These are phyloP conservation scores for Coemansia javaensis DNA, from an alignment of 192 early-diverging fungal genomes.

Conservation along the genomic window DNA sequence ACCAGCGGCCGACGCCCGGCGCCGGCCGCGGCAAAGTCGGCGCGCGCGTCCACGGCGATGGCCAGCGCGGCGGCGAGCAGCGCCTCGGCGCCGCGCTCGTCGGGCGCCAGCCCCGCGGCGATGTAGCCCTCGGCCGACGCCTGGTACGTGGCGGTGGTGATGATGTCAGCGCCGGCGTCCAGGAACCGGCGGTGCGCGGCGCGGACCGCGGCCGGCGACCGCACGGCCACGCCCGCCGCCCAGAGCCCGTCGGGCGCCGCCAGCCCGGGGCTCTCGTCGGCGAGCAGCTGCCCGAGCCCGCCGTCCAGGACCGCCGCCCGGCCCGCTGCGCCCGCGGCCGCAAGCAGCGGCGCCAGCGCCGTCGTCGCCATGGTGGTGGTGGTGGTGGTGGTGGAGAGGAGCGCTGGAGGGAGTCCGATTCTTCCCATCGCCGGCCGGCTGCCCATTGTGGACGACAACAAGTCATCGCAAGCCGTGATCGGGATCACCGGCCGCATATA, in stretches of 20 bases:
- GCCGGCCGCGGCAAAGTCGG: conserved; percentile 15
- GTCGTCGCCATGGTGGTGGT: not conserved
- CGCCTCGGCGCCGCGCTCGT: conserved; percentile 13
- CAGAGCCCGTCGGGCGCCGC: conserved; percentile 17
- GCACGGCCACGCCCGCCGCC: conserved; percentile 16
- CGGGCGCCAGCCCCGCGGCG: conserved; percentile 26
- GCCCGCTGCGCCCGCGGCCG: not conserved
- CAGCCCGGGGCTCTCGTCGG: conserved; percentile 13
- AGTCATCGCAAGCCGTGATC: too few species aligned
- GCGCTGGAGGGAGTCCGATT: too few species aligned
- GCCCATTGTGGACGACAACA: too few species aligned
- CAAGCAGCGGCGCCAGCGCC: not conserved
- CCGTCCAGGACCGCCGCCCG: conserved; percentile 20
- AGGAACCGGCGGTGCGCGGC: conserved; percentile 47
- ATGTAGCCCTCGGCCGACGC: conserved; percentile 45
- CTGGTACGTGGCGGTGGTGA: conserved; percentile 56
- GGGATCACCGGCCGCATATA: too few species aligned
- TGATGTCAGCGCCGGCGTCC: conserved; percentile 54
- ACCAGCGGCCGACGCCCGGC: conserved; percentile 23
- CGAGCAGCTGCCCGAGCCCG: conserved; percentile 27
- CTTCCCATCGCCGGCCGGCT: too few species aligned
- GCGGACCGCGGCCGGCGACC: conserved; percentile 10
- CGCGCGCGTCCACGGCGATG: conserved; percentile 51
- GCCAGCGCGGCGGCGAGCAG: conserved; percentile 42
- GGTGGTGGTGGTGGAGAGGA: too few species aligned